Conservation (phyloP, 2,329 filamentous ascomycete species). For the Aulographum hederae region DNA sequence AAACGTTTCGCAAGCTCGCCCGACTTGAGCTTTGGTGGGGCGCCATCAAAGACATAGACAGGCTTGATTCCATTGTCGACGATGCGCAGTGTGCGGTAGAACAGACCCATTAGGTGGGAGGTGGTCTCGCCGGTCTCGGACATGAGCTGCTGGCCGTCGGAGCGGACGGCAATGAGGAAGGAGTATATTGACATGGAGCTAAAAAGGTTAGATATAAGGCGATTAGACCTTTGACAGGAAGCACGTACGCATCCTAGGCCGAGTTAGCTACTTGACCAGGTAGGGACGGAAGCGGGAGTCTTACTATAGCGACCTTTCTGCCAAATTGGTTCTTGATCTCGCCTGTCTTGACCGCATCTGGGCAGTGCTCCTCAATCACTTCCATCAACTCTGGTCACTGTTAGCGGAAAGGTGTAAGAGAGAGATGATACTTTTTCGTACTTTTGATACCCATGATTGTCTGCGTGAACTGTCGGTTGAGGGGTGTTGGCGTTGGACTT, state of each 20-base stretch:
- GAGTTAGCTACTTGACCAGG: too few relatives aligned
- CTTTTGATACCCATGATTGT: constrained; percentile 20
- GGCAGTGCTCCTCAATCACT: constrained; percentile 56
- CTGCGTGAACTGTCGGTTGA: too few relatives aligned
- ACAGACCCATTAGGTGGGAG: constrained; percentile 97
- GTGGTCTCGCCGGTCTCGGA: constrained; percentile 92
- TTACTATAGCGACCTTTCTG: constrained; percentile 89
- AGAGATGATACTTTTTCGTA: constrained; percentile 7
- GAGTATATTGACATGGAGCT: constrained; percentile 98
- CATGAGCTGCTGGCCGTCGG: constrained; percentile 89
- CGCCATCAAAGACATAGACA: constrained; percentile 93
- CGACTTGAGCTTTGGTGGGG: constrained; percentile 91
- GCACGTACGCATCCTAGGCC: constrained; percentile 29
- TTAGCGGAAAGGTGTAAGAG: too few relatives aligned
- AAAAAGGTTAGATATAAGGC: constrained; percentile 1
- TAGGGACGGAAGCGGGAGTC: constrained; percentile 10
- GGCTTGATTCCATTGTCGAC: constrained; percentile 98
- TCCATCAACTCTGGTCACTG: constrained; percentile 20
- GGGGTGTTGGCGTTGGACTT: too few relatives aligned
- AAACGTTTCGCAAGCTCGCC: constrained; percentile 93
- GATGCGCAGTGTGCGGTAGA: constrained; percentile 95
- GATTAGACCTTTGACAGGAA: background rate
- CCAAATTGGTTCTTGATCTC: constrained; percentile 99
- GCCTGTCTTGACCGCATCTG: constrained; percentile 86
- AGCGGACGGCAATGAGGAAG: constrained; percentile 93